phyloP scores from a whole-genome alignment of 208 protist species.

The Porcisia hertigi region DNA sequence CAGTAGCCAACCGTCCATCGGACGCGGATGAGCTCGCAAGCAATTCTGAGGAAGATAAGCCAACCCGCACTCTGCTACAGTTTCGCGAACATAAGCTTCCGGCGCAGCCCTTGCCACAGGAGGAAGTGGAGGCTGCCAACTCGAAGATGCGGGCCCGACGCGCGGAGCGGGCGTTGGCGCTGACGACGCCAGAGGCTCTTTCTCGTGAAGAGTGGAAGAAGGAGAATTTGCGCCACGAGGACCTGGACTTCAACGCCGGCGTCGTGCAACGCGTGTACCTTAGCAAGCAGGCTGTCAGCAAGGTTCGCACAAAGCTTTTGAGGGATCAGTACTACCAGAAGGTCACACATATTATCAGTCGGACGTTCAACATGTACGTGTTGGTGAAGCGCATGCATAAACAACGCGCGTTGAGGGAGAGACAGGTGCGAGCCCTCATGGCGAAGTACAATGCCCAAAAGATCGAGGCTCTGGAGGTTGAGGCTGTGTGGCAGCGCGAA shows the following conservation, averaged over 20 bases:
- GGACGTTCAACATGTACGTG: conserved; percentile 69
- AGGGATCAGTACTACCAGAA: conserved; percentile 69
- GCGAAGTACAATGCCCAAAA: conserved; percentile 37
- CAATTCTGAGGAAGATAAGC: neutral
- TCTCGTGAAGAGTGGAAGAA: conserved; percentile 72
- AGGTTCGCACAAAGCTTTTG: conserved; percentile 53
- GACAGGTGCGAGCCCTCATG: conserved; percentile 27
- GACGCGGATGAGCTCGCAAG: conserved; percentile 12
- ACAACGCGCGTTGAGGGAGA: conserved; percentile 9
- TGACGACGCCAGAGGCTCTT: conserved; percentile 51
- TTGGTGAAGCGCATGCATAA: conserved; percentile 48
- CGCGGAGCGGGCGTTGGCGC: conserved; percentile 24
- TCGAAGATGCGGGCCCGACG: conserved; percentile 42
- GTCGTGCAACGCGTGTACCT: conserved; percentile 80
- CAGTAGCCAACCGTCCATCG: neutral
- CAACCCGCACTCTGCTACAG: conserved; percentile 41
- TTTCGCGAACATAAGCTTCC: conserved; percentile 45
- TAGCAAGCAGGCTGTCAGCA: conserved; percentile 33
- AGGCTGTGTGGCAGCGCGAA: conserved; percentile 66
- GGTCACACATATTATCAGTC: conserved; percentile 61
- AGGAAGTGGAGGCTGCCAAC: conserved; percentile 63
- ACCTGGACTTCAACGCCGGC: conserved; percentile 86
- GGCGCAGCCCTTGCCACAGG: conserved; percentile 42
- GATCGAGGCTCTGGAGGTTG: conserved; percentile 45
- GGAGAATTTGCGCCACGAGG: conserved; percentile 58